Base-by-base conservation (phyloP, 495 filamentous ascomycete species). In the Thermochaetoides thermophila region DNA sequence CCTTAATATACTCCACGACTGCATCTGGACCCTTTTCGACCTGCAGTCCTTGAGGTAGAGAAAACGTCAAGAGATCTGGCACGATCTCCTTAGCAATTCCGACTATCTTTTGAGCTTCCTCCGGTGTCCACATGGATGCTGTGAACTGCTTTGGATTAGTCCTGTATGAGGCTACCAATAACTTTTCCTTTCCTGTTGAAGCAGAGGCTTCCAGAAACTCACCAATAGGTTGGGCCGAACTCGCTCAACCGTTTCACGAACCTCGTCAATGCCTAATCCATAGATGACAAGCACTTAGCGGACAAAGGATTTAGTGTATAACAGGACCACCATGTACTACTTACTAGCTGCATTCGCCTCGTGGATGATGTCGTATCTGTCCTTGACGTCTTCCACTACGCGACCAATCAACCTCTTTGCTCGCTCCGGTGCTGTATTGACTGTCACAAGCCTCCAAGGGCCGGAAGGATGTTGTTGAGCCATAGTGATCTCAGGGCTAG, bases 341-440 rank as follows among this genome's bases (percentile, higher is more conserved):
- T 27, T 49, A 75, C 71, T 60, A 18, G 60, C 61, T 38, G 63
- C 69, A 46, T 80, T 78, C 26, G 52, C 72, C 23, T 60, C 58
- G 49, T 80, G 62, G 33, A 63, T 49, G 43, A 80, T 73, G 10
- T 53, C 68, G 49, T 76, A 77, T 17, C 56, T 55, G 31, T 74
- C 69, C 44, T 71, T 73, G 27, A 78, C 43, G 9, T 54, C 60
- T 30, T 77, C 69, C 17, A 66, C 61, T 5, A 78, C 48, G 3
- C 64, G 61, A 12, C 73, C 75, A 46, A 78, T 69, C 23, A 79
- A 53, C 7, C 56, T 51, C 49, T 71, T 67, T 23, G 76, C 76
- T 19, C 76, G 65, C 38, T 76, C 74, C 7, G 76, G 76, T 1
- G 64, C 74, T 28, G 67, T 81, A 59, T 79, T 79, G 43, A 81